Evolutionary conservation across 176 grass and related monocot genomes (phyloP).

Genomic region (Leersia perrieri): DNA sequence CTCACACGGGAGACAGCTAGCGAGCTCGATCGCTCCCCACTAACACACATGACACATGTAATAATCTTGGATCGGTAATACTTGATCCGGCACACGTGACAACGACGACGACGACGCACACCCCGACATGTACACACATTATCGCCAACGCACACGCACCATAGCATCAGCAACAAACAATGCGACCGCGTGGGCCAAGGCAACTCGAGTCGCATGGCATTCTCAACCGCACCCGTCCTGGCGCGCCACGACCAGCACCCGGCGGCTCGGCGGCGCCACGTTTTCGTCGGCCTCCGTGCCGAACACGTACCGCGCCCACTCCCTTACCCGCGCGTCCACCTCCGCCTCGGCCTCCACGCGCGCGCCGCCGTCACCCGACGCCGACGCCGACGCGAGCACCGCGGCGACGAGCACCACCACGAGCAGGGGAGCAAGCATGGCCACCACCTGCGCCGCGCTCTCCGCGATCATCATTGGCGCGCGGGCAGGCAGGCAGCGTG

Average conservation of each 20-base stretch:
- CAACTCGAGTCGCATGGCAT: not conserved
- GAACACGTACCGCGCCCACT: slow-evolving; percentile 61
- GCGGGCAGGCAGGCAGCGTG: not conserved
- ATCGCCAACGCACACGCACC: no score
- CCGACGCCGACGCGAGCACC: slow-evolving; percentile 34
- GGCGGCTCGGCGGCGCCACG: not conserved
- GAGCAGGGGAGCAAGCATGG: slow-evolving; percentile 46
- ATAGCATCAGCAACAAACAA: not conserved
- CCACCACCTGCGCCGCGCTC: slow-evolving; percentile 30
- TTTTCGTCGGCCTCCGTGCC: slow-evolving; percentile 20
- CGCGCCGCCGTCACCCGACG: not conserved
- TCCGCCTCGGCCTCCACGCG: slow-evolving; percentile 30
- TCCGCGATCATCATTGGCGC: slow-evolving; percentile 27
- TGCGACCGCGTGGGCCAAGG: not conserved
- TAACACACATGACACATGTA: not conserved
- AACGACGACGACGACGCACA: not conserved
- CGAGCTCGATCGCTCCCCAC: not conserved
- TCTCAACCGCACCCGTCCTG: slow-evolving; percentile 6
- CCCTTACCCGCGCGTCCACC: slow-evolving; percentile 40
- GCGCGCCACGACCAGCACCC: not conserved
- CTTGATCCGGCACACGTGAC: not conserved
- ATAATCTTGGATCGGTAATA: slow-evolving; percentile 20
- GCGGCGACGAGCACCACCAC: slow-evolving; percentile 44
- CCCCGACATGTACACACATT: not conserved
- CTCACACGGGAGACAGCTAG: not conserved